Conservation (phyloP, 2,329 filamentous ascomycete species). For the Neonectria punicea region DNA sequence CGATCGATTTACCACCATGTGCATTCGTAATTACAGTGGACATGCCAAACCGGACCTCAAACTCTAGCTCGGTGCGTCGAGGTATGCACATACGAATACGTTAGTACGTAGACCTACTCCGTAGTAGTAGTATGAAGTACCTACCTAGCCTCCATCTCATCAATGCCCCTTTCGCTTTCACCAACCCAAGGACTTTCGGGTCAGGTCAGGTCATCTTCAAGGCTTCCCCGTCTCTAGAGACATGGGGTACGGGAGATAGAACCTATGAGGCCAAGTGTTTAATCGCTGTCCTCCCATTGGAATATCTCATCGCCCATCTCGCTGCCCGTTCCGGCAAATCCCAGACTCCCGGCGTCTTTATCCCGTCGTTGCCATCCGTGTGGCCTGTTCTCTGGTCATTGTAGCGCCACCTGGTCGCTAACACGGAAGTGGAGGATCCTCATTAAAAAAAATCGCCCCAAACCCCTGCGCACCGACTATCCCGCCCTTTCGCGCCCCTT, state of each 20-base stretch:
- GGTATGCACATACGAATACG: no score
- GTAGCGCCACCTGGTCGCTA: conserved; percentile 42
- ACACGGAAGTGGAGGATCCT: conserved; percentile 44
- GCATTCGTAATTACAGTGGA: neutral
- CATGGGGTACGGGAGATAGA: conserved; percentile 5
- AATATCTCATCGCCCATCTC: conserved; percentile 22
- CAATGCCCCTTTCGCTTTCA: conserved; percentile 1
- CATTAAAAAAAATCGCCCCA: conserved; percentile 43
- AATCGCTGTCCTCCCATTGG: conserved; percentile 29
- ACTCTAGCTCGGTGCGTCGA: neutral
- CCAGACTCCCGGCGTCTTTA: conserved; percentile 21
- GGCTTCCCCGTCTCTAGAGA: neutral
- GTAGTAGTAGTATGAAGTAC: neutral
- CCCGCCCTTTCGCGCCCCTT: conserved; percentile 25
- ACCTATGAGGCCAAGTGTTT: conserved; percentile 15
- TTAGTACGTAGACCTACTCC: no score
- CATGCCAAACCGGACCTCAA: conserved; percentile 3
- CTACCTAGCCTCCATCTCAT: neutral
- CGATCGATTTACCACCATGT: neutral
- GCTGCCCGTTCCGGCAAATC: conserved; percentile 28
- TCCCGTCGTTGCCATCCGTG: conserved; percentile 23
- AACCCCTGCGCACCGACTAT: conserved; percentile 39
- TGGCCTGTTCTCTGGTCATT: conserved; percentile 44
- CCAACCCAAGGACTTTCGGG: neutral
- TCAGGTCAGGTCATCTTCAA: neutral